Evolutionary conservation across 306 rosid genomes (phyloP).

Genomic region (Vigna reflexopilosa): DNA sequence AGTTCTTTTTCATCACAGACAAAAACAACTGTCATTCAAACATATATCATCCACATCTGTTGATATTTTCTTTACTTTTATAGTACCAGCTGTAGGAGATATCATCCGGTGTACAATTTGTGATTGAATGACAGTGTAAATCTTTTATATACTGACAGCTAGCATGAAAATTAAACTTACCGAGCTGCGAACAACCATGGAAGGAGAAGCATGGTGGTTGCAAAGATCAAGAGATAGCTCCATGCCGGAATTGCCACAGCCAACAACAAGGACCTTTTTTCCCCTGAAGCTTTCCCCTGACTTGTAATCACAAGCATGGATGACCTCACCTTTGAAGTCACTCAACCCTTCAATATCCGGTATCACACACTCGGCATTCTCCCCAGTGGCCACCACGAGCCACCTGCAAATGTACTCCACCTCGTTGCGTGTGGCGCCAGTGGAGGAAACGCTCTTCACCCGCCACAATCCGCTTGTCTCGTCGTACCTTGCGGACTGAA

Average conservation of each 20-base stretch:
- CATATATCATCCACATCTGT: not conserved
- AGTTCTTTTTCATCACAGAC: not conserved
- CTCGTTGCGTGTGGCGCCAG: constrained; percentile 43
- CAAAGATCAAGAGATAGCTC: constrained; percentile 87
- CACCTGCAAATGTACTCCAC: constrained; percentile 88
- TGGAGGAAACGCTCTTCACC: constrained; percentile 61
- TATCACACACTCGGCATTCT: constrained; percentile 80
- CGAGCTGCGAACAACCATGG: constrained; percentile 83
- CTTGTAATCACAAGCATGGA: constrained; percentile 79
- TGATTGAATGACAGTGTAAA: not conserved
- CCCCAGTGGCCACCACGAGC: constrained; percentile 94
- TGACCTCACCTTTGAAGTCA: constrained; percentile 68
- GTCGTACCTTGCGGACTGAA: constrained; percentile 77
- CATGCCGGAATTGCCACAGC: constrained; percentile 98
- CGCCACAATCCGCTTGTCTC: constrained; percentile 83
- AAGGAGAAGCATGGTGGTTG: constrained; percentile 80
- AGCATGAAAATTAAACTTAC: constrained; percentile 47
- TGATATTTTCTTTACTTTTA: not conserved
- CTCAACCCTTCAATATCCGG: constrained; percentile 75
- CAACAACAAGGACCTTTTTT: constrained; percentile 86
- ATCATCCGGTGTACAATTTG: not conserved
- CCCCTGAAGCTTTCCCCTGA: constrained; percentile 79
- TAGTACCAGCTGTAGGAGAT: not conserved
- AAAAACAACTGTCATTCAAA: not conserved
- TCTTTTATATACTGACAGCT: not conserved